phyloP scores from a whole-genome alignment of 345 rosid genomes.

The Trapa bicornis region DNA sequence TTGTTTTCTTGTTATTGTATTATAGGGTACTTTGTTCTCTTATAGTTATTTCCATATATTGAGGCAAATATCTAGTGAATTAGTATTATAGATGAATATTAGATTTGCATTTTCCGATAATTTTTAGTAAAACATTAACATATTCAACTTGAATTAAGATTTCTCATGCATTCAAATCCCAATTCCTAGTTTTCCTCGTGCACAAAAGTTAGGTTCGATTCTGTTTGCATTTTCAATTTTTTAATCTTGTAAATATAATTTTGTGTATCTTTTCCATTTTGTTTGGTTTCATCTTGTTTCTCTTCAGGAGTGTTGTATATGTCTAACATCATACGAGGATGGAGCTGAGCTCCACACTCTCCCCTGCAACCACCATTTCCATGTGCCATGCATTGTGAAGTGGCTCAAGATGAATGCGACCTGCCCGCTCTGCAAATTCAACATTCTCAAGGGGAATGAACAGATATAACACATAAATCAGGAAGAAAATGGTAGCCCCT shows the following conservation, averaged over 20 bases:
- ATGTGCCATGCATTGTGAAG: constrained; percentile 68
- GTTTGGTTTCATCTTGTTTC: not conserved
- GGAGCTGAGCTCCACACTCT: constrained; percentile 73
- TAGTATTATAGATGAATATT: too few species aligned
- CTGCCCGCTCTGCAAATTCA: constrained; percentile 93
- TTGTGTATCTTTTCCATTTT: not conserved
- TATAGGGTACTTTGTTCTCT: too few species aligned
- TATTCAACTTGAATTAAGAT: too few species aligned
- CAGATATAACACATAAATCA: constrained; percentile 26
- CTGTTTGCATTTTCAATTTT: too few species aligned
- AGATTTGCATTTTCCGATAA: too few species aligned
- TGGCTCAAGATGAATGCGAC: constrained; percentile 99
- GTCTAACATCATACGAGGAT: constrained; percentile 74
- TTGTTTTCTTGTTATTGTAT: not conserved
- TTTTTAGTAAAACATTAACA: too few species aligned
- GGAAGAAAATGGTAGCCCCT: too few species aligned
- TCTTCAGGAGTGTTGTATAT: constrained; percentile 80
- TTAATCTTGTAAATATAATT: not conserved
- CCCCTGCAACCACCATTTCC: constrained; percentile 93
- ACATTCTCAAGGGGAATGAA: constrained; percentile 80
- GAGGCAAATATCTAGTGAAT: too few species aligned
- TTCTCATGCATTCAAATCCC: too few species aligned
- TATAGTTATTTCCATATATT: too few species aligned
- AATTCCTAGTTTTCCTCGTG: too few species aligned
- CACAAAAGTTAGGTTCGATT: too few species aligned